phyloP scores from a whole-genome alignment of 371 early-diverging fungal genomes.

The Funneliformis caledonium region DNA sequence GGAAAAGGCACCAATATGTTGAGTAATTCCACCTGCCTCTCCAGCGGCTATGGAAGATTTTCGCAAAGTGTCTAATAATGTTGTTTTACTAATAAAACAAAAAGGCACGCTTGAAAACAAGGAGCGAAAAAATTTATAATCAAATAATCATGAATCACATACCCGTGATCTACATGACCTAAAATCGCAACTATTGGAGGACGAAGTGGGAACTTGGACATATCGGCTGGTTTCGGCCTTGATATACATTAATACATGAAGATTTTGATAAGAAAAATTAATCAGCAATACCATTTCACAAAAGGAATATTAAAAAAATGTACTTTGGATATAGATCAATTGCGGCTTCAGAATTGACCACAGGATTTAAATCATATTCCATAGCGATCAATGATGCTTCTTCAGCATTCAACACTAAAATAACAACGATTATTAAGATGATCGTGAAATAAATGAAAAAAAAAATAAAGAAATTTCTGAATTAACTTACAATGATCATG shows the following conservation, averaged over 20 bases:
- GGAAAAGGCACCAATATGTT: slow-evolving; percentile 98
- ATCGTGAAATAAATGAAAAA: background rate
- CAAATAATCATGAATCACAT: background rate
- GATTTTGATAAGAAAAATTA: background rate
- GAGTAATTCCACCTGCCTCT: slow-evolving; percentile 98
- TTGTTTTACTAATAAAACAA: slow-evolving; percentile 76
- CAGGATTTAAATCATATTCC: slow-evolving; percentile 85
- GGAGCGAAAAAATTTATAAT: background rate
- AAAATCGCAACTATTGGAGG: slow-evolving; percentile 97
- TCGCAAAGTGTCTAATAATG: slow-evolving; percentile 92
- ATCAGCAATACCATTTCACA: background rate
- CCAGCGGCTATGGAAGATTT: slow-evolving; percentile 89
- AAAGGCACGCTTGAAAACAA: background rate
- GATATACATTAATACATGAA: background rate
- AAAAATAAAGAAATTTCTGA: slow-evolving; percentile 31
- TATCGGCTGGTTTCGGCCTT: slow-evolving; percentile 68
- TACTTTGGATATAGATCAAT: slow-evolving; percentile 66
- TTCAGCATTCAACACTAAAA: slow-evolving; percentile 76
- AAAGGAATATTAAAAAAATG: background rate
- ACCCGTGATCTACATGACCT: slow-evolving; percentile 99
- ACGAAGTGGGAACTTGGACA: slow-evolving; percentile 69
- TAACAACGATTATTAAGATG: slow-evolving; percentile 11
- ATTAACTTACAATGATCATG: slow-evolving; percentile 60
- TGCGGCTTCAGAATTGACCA: slow-evolving; percentile 64
- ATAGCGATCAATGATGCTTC: slow-evolving; percentile 85